Evolutionary conservation across 2,329 filamentous ascomycete genomes (phyloP).

Genomic region (Kalmusia sp.): DNA sequence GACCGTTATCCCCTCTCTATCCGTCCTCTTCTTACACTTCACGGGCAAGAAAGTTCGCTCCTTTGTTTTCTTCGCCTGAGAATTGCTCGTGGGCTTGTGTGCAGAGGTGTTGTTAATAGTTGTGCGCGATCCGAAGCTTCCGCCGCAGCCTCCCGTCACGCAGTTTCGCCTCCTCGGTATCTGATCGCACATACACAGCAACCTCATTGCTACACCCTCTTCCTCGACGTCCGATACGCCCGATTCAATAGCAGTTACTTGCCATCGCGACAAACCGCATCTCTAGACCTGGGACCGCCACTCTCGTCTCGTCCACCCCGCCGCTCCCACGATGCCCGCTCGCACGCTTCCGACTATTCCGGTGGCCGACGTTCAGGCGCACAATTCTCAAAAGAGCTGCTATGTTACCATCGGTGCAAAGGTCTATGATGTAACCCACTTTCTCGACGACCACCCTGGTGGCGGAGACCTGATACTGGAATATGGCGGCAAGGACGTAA

Average conservation of each 20-base stretch:
- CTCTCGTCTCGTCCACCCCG: neutral
- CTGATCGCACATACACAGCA: conserved; percentile 4
- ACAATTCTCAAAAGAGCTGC: conserved; percentile 82
- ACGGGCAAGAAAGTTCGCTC: neutral
- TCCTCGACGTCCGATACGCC: neutral
- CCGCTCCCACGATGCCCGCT: conserved; percentile 70
- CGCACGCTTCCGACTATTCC: conserved; percentile 84
- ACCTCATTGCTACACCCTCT: conserved; percentile 16
- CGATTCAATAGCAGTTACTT: neutral
- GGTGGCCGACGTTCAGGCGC: conserved; percentile 78
- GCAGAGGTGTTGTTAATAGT: neutral
- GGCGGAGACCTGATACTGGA: conserved; percentile 87
- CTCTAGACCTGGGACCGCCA: neutral
- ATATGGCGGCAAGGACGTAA: conserved; percentile 87
- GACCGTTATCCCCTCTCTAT: neutral
- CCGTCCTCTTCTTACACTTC: neutral
- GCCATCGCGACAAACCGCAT: neutral
- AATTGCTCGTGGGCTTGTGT: neutral
- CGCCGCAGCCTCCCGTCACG: neutral
- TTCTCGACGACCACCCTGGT: conserved; percentile 88
- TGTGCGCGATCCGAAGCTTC: neutral
- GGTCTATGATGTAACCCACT: conserved; percentile 94
- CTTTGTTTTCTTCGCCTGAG: neutral
- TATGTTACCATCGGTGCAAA: conserved; percentile 90
- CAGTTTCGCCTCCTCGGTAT: conserved; percentile 3